A percentile compares a stretch with the other conserved stretches of the same genome.
Evolutionary conservation across 148 eudicot genomes (phyloP).

Genomic region (Nyssa sinensis): DNA sequence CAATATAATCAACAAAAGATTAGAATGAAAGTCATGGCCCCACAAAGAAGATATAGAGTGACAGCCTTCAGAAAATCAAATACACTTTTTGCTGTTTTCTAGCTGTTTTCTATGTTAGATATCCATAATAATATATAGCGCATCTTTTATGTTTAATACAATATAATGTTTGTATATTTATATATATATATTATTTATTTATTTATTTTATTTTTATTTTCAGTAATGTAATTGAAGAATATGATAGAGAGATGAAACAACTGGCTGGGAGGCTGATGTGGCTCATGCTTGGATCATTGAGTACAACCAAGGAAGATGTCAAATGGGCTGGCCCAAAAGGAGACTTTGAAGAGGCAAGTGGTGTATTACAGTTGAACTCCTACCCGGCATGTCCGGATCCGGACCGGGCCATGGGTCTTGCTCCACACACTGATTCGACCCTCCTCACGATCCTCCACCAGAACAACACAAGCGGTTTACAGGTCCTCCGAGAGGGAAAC

Average conservation of each 20-base stretch:
- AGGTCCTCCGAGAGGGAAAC: conserved; percentile 45
- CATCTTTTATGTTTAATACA: neutral
- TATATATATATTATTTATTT: no score
- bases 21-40: conserved; percentile 21
- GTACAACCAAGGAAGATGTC: conserved; percentile 55
- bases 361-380: conserved; percentile 77
- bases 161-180: neutral
- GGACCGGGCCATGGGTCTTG: conserved; percentile 93
- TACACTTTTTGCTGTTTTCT: neutral
- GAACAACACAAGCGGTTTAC: conserved; percentile 68
- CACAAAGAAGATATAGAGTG: conserved; percentile 32
- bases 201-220: conserved; percentile 6
- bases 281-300: conserved; percentile 68
- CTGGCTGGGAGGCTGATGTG: conserved; percentile 64
- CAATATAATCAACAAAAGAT: neutral
- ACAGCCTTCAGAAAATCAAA: conserved; percentile 9
- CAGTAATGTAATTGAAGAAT: conserved; percentile 71
- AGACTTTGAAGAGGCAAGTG: conserved; percentile 37
- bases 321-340: conserved; percentile 48
- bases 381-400: conserved; percentile 97
- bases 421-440: conserved; percentile 90
- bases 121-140: neutral
- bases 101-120: neutral
- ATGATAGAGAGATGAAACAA: conserved; percentile 58
- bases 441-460: conserved; percentile 85